Base-by-base conservation (phyloP, 176 grass and related monocot genomes). In the Avena eriantha region DNA sequence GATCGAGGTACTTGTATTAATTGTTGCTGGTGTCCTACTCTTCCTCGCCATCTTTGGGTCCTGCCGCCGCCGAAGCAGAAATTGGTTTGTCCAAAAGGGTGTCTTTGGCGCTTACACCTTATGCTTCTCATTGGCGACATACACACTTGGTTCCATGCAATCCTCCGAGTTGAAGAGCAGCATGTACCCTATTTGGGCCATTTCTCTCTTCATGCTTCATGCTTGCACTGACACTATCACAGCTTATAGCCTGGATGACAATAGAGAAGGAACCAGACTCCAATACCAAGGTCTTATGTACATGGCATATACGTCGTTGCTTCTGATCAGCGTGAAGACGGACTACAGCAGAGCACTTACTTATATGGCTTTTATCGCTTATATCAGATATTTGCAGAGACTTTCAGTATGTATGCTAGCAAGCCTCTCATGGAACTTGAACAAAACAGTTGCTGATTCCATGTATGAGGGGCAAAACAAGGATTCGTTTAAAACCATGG, bases 381-480 rank as follows among this genome's bases (percentile, higher is more conserved):
- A 41, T 41, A 41, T 41, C 39, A 41, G 39, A 41, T 41, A 41
- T 41, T 41, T 41, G 39, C 39, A 41, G 39, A 41, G 39, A 41
- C 1, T 41, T 41, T 41, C 39, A 8, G 39, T 41, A 61, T 61
- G 22, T 61, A 1, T 0, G 1, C 3, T 1, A 4, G 59, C 69
- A 45, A 41, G 3, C 19, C 1, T 3, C 1, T 45, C 69, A 45
- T 71, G 36, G 9, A 1, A 22, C 36, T 11, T 16, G 3, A 33
- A 46, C 14, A 86, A 86, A 34, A 60, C 18, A 10, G 65, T 86
- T 24, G 64, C 65, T 16, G 84, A 86, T 12, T 72, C 80, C 76
- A 86, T 86, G 84, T 22, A 80, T 12, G 0, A 11, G 45, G 10
- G 45, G 50, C 14, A 53, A 4, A 53, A 17, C 3, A 17, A 16